Evolutionary conservation across 805 yeast species (phyloP).

Genomic region (Wickerhamomyces hampshirensis): DNA sequence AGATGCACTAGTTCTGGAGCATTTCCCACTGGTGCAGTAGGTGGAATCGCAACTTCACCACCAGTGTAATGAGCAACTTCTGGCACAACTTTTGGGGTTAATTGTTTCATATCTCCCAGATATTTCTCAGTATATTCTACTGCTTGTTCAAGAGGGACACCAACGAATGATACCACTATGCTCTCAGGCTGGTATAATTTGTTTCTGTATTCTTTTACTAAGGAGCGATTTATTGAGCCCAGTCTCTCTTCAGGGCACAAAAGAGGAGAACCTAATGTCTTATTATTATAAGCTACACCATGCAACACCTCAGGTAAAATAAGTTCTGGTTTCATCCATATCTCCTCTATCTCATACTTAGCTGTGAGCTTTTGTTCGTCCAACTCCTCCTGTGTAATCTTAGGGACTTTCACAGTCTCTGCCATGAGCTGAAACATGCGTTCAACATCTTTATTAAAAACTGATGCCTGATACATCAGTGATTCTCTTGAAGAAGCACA

Average conservation of each 20-base stretch:
- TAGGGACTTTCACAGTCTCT: slow-evolving; percentile 75
- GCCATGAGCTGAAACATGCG: slow-evolving; percentile 71
- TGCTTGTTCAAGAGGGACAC: slow-evolving; percentile 70
- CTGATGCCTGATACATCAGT: slow-evolving; percentile 90
- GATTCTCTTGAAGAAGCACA: slow-evolving; percentile 90
- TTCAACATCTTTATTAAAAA: slow-evolving; percentile 80
- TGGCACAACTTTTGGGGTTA: slow-evolving; percentile 24
- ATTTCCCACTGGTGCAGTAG: slow-evolving; percentile 44
- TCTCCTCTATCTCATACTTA: slow-evolving; percentile 76
- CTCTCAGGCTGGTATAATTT: slow-evolving; percentile 73
- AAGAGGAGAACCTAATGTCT: slow-evolving; percentile 82
- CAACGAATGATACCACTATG: slow-evolving; percentile 82
- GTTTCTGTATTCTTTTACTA: slow-evolving; percentile 56
- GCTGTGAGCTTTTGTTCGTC: slow-evolving; percentile 70
- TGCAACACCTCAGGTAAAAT: slow-evolving; percentile 89
- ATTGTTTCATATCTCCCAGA: slow-evolving; percentile 56
- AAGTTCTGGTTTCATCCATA: slow-evolving; percentile 77
- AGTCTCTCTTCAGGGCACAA: slow-evolving; percentile 73
- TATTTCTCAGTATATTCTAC: slow-evolving; percentile 54
- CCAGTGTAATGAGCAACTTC: slow-evolving; percentile 51
- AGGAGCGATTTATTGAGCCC: slow-evolving; percentile 44
- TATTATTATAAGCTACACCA: slow-evolving; percentile 65
- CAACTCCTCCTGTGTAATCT: slow-evolving; percentile 62
- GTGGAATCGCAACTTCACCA: slow-evolving; percentile 50
- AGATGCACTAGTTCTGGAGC: slow-evolving; percentile 72